A percentile compares a stretch with the other conserved stretches of the same genome.
Evolutionary conservation across 2,329 filamentous ascomycete genomes (phyloP).

Genomic region (Clonostachys byssicola): DNA sequence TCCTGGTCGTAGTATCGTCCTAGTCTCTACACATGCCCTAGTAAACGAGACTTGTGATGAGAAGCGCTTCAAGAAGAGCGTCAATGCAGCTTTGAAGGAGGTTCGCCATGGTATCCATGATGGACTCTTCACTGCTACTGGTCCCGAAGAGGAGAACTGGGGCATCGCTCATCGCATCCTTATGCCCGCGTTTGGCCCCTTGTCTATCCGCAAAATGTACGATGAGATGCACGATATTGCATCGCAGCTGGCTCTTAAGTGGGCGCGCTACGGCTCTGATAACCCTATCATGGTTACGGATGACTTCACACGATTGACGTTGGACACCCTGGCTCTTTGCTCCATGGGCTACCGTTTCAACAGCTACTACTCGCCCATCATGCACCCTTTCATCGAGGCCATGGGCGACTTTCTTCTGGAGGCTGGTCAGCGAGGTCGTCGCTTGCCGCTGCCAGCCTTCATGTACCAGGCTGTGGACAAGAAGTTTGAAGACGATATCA

Average conservation of each 20-base stretch:
- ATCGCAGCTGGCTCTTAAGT: slow-evolving; percentile 62
- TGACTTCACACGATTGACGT: slow-evolving; percentile 68
- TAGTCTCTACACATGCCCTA: slow-evolving; percentile 49
- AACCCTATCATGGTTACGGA: slow-evolving; percentile 55
- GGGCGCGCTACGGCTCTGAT: slow-evolving; percentile 58
- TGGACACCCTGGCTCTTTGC: slow-evolving; percentile 70
- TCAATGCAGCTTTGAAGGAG: slow-evolving; percentile 44
- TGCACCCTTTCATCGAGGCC: slow-evolving; percentile 66
- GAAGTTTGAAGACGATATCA: slow-evolving; percentile 45
- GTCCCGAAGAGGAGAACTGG: slow-evolving; percentile 42
- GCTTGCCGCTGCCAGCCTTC: slow-evolving; percentile 39
- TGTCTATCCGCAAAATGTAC: slow-evolving; percentile 66
- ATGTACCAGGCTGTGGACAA: slow-evolving; percentile 35
- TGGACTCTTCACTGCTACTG: slow-evolving; percentile 55
- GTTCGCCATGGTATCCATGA: slow-evolving; percentile 58
- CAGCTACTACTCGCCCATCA: slow-evolving; percentile 63
- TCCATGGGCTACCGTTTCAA: slow-evolving; percentile 73
- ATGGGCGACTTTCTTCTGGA: slow-evolving; percentile 58
- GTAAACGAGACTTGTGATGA: slow-evolving; percentile 64
- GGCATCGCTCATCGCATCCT: slow-evolving; percentile 62
- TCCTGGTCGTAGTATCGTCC: slow-evolving; percentile 37
- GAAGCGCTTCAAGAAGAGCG: slow-evolving; percentile 57
- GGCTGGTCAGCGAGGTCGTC: slow-evolving; percentile 41
- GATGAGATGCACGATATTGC: slow-evolving; percentile 66
- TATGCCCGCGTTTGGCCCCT: slow-evolving; percentile 65